Conservation (phyloP, 306 rosid species). For the Canavalia gladiata region DNA sequence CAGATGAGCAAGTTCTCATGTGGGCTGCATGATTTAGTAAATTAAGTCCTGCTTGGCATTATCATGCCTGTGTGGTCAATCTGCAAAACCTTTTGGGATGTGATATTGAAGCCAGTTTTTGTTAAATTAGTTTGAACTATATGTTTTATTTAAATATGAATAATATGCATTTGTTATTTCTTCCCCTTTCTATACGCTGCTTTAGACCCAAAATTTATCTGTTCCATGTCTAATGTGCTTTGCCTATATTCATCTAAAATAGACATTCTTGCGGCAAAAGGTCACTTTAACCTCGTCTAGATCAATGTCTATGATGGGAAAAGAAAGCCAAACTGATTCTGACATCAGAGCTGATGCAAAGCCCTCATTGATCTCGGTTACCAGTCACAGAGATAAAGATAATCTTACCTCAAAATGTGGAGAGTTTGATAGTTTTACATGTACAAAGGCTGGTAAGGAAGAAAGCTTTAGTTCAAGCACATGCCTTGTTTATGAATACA, state of each 20-base stretch:
- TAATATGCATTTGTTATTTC: neutral
- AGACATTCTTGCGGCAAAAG: slow-evolving; percentile 93
- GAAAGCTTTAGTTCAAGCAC: slow-evolving; percentile 38
- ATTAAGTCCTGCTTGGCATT: slow-evolving; percentile 6
- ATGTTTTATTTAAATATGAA: slow-evolving; percentile 13
- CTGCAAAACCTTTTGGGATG: slow-evolving; percentile 29
- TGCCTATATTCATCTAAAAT: slow-evolving; percentile 43
- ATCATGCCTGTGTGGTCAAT: slow-evolving; percentile 16
- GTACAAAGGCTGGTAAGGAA: slow-evolving; percentile 45
- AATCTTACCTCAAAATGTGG: slow-evolving; percentile 37
- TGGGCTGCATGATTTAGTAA: neutral
- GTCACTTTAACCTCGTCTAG: slow-evolving; percentile 65
- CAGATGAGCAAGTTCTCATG: slow-evolving; percentile 17
- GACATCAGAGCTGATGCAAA: slow-evolving; percentile 45
- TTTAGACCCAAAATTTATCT: neutral
- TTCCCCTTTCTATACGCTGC: slow-evolving; percentile 12
- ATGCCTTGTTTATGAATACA: slow-evolving; percentile 42
- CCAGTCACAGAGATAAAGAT: slow-evolving; percentile 43
- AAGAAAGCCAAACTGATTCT: slow-evolving; percentile 52
- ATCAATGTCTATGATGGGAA: slow-evolving; percentile 45
- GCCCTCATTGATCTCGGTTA: slow-evolving; percentile 41
- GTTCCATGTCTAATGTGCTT: slow-evolving; percentile 40
- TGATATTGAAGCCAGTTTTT: neutral
- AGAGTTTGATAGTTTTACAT: slow-evolving; percentile 30
- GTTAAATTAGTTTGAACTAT: slow-evolving; percentile 12